Evolutionary conservation across 768 basidiomycete genomes (phyloP).

Genomic region (Tricholoma bakamatsutake): DNA sequence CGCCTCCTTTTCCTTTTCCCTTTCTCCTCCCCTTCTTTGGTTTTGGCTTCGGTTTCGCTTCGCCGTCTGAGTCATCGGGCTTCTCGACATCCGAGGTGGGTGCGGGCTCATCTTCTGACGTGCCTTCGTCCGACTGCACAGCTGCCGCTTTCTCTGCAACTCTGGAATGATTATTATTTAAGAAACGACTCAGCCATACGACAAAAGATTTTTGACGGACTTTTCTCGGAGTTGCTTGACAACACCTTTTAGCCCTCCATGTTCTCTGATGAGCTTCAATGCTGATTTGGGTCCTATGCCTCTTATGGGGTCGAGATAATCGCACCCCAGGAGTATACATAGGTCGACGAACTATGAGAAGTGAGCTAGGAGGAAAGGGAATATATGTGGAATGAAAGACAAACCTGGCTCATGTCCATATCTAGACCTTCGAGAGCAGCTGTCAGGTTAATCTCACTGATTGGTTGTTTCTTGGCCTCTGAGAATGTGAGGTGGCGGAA

Average conservation of each 20-base stretch:
- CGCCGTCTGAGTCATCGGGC: slow-evolving; percentile 26
- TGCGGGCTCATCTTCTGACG: slow-evolving; percentile 30
- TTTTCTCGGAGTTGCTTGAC: slow-evolving; percentile 77
- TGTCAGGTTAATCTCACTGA: slow-evolving; percentile 83
- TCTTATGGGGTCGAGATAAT: slow-evolving; percentile 98
- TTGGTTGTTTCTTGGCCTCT: slow-evolving; percentile 95
- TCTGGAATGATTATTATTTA: slow-evolving; percentile 22
- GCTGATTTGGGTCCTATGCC: slow-evolving; percentile 96
- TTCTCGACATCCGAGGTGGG: slow-evolving; percentile 42
- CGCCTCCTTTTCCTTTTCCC: slow-evolving; percentile 58
- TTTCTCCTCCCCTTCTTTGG: slow-evolving; percentile 34
- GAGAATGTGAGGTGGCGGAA: slow-evolving; percentile 97
- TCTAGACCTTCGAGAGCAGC: slow-evolving; percentile 82
- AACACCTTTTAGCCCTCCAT: slow-evolving; percentile 65
- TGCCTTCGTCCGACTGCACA: slow-evolving; percentile 19
- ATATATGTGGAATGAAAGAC: neutral
- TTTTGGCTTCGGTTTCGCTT: slow-evolving; percentile 25
- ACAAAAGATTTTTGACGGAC: slow-evolving; percentile 30
- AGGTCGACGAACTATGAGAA: slow-evolving; percentile 82
- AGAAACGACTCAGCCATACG: neutral
- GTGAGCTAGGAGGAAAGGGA: neutral
- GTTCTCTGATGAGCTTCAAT: slow-evolving; percentile 84
- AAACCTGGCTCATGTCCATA: slow-evolving; percentile 88
- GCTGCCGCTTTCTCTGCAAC: slow-evolving; percentile 37
- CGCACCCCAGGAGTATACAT: slow-evolving; percentile 94